A percentile compares a stretch with the other conserved stretches of the same genome.
These are phyloP conservation scores for Galium porrigens DNA, from an alignment of 305 asterid species.

Conservation along the genomic window DNA sequence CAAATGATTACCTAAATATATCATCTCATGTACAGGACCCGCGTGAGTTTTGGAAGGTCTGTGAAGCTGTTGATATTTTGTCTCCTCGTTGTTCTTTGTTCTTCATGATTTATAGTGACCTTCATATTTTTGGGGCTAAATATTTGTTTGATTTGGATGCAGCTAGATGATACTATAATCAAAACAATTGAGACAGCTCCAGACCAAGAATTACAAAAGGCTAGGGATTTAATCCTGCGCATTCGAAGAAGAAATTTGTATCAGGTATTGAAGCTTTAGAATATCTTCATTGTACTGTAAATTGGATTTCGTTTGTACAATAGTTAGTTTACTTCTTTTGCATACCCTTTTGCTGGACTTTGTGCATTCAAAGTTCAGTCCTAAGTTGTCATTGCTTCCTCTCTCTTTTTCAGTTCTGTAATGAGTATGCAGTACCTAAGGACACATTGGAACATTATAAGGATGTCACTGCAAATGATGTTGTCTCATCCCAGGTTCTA, in stretches of 20 bases:
- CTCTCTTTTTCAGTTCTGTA: slow-evolving; percentile 44
- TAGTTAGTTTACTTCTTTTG: not conserved
- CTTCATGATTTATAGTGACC: not conserved
- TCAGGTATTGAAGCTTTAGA: slow-evolving; percentile 36
- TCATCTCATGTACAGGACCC: slow-evolving; percentile 73
- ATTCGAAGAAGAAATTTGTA: slow-evolving; percentile 70
- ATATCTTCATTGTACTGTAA: slow-evolving; percentile 2
- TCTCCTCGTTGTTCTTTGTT: slow-evolving; percentile 7
- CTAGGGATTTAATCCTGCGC: slow-evolving; percentile 74
- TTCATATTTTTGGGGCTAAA: slow-evolving; percentile 9
- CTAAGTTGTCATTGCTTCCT: not conserved
- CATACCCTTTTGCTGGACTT: not conserved
- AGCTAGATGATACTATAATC: slow-evolving; percentile 78
- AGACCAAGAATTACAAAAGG: slow-evolving; percentile 47
- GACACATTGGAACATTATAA: slow-evolving; percentile 58
- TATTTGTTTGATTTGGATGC: slow-evolving; percentile 18
- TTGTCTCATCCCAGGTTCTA: slow-evolving; percentile 73
- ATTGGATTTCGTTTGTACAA: not conserved
- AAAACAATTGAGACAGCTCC: slow-evolving; percentile 85
- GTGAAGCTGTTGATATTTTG: slow-evolving; percentile 16
- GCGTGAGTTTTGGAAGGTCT: slow-evolving; percentile 78
- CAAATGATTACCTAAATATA: slow-evolving; percentile 52
- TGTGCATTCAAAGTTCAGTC: not conserved
- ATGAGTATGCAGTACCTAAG: slow-evolving; percentile 80
- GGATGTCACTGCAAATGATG: slow-evolving; percentile 70